A percentile compares a stretch with the other conserved stretches of the same genome.
phyloP scores from a whole-genome alignment of 768 basidiomycete genomes.

The Boletus speciosus region DNA sequence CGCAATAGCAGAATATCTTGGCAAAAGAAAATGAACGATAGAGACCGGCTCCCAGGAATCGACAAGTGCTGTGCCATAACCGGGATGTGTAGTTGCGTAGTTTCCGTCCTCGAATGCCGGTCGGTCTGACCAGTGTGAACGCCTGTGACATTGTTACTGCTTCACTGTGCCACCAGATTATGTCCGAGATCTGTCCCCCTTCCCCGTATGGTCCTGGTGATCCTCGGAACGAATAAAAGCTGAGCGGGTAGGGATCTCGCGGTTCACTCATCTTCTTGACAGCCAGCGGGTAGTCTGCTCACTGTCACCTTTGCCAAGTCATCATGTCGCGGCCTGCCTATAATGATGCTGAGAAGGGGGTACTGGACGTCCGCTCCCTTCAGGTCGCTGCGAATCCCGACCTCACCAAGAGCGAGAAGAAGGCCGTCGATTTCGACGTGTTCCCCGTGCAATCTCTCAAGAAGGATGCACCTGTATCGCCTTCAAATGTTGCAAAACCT shows the following conservation, averaged over 20 bases:
- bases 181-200: conserved; percentile 18
- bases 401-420: conserved; percentile 40
- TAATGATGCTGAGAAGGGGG: conserved; percentile 59
- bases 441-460: conserved; percentile 37
- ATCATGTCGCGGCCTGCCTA: conserved; percentile 46
- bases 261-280: conserved; percentile 7
- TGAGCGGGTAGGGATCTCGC: background rate
- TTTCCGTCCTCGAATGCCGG: conserved; percentile 1
- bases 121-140: conserved; percentile 9
- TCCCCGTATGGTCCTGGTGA: conserved; percentile 9
- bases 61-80: conserved; percentile 4
- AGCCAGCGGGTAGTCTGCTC: conserved; percentile 10
- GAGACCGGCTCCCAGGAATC: conserved; percentile 11
- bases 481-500: conserved; percentile 35
- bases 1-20: background rate
- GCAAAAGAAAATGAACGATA: conserved; percentile 1
- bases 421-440: conserved; percentile 28
- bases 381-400: conserved; percentile 26
- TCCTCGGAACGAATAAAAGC: conserved; percentile 23
- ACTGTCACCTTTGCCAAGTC: conserved; percentile 2
- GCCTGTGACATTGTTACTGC: conserved; percentile 7
- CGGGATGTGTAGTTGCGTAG: background rate
- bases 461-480: conserved; percentile 38
- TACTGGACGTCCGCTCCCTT: conserved; percentile 42
- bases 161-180: conserved; percentile 7